Base-by-base conservation (phyloP, 1,139 yeast genomes). In the Insectozyma bohioensis region DNA sequence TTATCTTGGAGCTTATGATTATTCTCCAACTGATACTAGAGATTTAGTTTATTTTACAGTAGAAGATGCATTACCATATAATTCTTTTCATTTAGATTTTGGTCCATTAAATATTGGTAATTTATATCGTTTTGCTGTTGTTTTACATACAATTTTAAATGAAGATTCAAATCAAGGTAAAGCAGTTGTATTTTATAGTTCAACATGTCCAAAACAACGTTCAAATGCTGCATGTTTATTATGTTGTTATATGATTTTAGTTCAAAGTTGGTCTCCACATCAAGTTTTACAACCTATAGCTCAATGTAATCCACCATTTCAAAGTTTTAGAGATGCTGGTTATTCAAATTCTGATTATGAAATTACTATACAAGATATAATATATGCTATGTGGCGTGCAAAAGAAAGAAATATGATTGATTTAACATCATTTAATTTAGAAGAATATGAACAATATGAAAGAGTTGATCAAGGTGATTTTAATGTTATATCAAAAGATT, bases 211-310 rank as follows among this genome's bases (percentile, higher is more conserved):
- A 2, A 79, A 85, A 45, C 83, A 82, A 47, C 64, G 98, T 47
- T 81, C 97, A 8, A 92, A 94, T 53, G 95, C 97, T 11, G 97
- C 97, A 4, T 88, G 97, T 58, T 68, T 92, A 43, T 67, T 92
- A 36, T 86, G 96, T 46, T 87, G 97, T 51, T 92, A 92, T 58
- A 88, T 92, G 97, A 81, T 92, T 1, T 65, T 92, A 40, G 90
- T 92, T 12, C 98, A 92, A 56, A 83, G 90, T 12, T 92, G 98
- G 98, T 88, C 97, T 1, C 98, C 98, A 0, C 98, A 92, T 58
- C 92, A 92, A 57, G 98, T 92, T 0, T 66, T 92, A 43, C 97
- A 95, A 43, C 98, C 98, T 1, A 76, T 92, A 35, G 80, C 95
- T 3, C 97, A 92, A 56, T 79, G 84, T 4, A 92, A 85, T 31